Evolutionary conservation across 2,329 filamentous ascomycete genomes (phyloP), one percentile per base, ranked within the genome.

Genomic region (Orbilia blumenaviensis): DNA sequence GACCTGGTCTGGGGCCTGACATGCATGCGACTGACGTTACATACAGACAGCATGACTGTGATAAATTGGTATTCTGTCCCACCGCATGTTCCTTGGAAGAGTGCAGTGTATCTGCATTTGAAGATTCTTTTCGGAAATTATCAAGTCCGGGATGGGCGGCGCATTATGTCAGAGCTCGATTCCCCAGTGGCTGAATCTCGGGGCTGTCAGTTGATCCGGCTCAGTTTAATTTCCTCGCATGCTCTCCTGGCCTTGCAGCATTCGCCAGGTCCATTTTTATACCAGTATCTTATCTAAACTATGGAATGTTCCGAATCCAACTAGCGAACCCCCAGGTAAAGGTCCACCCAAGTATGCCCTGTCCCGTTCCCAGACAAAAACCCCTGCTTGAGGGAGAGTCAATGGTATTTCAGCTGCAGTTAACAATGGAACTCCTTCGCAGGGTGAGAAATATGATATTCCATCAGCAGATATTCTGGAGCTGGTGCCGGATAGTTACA

Each of bases 281-380:
- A 50, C 66, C 16, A 10, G 27, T 71, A 46, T 71, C 46, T 41
- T 75, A 68, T 64, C 71, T 63, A 25, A 42, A 18, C 32, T 16
- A 38, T 56, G 56, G 54, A 68, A 75, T 62, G 44, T 62, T 32
- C 71, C 63, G 63, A 48, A 67, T 42, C 71, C 68, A 54, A 61
- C 52, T 41, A 41, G 42, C 54, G 62, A 44, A 62, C 32, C 54
- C 44, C 38, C 14, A 66, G 56, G 29, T 63, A 68, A 50, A 41
- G 54, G 14, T 16, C 16, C n/a, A 38, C 56, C 44, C 36, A 67
- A 46, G 62, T 41, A 68, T 67, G 62, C 34, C 36, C 42, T 6
- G 34, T 41, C 27, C 71, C 56, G 63, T 67, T 67, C 56, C 54
- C 56, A 36, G 71, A 41, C 56, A 46, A 54, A 6, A 6, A 9